Percentiles rank a stretch among this genome's conserved stretches.
These are phyloP conservation scores for Starmera pachycereana DNA, from an alignment of 805 yeast genomes.

Conservation along the genomic window DNA sequence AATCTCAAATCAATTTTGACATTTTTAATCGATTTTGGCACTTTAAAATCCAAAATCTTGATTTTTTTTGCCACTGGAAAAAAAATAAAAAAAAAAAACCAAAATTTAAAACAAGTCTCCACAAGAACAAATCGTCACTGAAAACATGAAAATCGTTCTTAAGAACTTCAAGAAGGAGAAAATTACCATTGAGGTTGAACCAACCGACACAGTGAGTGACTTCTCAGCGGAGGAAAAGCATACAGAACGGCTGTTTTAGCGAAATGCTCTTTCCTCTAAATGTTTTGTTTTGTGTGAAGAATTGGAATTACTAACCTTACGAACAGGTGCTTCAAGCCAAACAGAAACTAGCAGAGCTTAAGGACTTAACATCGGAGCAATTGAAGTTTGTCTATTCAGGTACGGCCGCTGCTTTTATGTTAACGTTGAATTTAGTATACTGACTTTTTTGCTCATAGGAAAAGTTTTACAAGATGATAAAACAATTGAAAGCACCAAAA, in stretches of 20 bases:
- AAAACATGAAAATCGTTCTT: conserved; percentile 65
- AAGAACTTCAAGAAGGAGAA: conserved; percentile 92
- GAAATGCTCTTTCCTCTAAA: too few relatives aligned
- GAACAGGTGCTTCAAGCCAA: conserved; percentile 52
- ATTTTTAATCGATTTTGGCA: too few relatives aligned
- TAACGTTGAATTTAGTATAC: not conserved
- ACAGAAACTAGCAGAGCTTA: conserved; percentile 56
- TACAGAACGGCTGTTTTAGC: too few relatives aligned
- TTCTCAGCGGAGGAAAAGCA: not conserved
- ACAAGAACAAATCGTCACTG: not conserved
- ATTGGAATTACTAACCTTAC: too few relatives aligned
- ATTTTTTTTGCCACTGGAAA: not conserved
- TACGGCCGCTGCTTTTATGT: conserved; percentile 6
- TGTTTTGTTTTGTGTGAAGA: too few relatives aligned
- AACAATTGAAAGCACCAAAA: conserved; percentile 57
- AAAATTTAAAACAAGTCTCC: not conserved
- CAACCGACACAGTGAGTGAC: conserved; percentile 48
- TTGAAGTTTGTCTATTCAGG: conserved; percentile 90
- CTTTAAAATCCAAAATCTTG: not conserved
- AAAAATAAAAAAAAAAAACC: not conserved
- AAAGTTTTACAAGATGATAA: conserved; percentile 83
- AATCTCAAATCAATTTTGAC: too few relatives aligned
- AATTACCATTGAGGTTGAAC: conserved; percentile 69
- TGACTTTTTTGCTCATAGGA: conserved; percentile 23
- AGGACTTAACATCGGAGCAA: conserved; percentile 59